Conservation (phyloP, 345 rosid species). For the Anacardium occidentale region DNA sequence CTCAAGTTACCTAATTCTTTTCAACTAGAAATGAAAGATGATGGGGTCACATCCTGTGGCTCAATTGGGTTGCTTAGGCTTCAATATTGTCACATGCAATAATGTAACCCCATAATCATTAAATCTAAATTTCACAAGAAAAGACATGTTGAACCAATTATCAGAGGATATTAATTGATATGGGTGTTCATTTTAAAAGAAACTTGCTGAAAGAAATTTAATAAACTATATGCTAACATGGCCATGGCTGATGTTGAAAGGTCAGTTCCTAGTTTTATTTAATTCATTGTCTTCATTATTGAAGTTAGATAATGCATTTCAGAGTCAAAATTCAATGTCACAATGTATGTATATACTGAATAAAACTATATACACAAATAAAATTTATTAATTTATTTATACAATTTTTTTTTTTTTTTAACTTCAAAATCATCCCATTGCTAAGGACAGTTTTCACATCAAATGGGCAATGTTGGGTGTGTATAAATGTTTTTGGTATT, state of each 20-base stretch:
- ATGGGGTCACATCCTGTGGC: no score
- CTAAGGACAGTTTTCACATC: no score
- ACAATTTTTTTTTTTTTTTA: no score
- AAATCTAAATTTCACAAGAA: not conserved
- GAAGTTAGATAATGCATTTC: not conserved
- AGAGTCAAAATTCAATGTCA: no score
- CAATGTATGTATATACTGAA: no score
- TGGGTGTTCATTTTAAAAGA: not conserved
- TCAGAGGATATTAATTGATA: not conserved
- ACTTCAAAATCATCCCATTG: no score
- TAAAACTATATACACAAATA: no score
- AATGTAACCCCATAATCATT: not conserved
- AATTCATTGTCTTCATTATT: not conserved
- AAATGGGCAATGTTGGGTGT: not conserved
- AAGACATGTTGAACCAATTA: no score
- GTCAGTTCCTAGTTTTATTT: not conserved
- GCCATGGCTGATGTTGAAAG: not conserved
- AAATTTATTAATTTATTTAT: no score
- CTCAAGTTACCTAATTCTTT: no score
- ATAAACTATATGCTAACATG: not conserved
- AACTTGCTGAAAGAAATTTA: not conserved
- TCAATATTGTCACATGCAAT: not conserved
- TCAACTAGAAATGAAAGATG: no score
- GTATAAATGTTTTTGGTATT: not conserved
- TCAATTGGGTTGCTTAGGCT: slow-evolving; percentile 1